These are phyloP conservation scores for Cairneyella variabilis DNA, from an alignment of 495 filamentous ascomycete genomes.

Conservation along the genomic window DNA sequence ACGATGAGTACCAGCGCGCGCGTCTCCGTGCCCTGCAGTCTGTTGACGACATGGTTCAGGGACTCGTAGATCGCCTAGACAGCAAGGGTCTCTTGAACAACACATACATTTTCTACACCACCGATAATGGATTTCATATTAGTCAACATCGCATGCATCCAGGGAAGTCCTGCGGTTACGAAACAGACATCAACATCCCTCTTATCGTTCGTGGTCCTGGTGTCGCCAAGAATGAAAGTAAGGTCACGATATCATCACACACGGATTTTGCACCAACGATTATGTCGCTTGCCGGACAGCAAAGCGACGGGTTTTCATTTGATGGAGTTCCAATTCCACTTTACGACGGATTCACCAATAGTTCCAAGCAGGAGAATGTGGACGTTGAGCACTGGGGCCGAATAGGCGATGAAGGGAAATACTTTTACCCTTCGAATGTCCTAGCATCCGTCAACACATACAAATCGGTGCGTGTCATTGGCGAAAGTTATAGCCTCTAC, in stretches of 20 bases:
- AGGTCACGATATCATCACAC: slow-evolving; percentile 59
- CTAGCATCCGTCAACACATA: no score
- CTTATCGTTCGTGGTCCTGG: slow-evolving; percentile 56
- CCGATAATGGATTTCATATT: slow-evolving; percentile 69
- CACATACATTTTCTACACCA: slow-evolving; percentile 65
- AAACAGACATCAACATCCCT: slow-evolving; percentile 66
- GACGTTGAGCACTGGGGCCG: slow-evolving; percentile 59
- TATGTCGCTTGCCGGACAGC: slow-evolving; percentile 44
- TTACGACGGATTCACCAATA: slow-evolving; percentile 5
- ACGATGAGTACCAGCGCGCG: slow-evolving; percentile 61
- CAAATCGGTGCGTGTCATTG: no score
- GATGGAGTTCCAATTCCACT: slow-evolving; percentile 52
- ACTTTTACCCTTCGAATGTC: no score
- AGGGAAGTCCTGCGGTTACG: slow-evolving; percentile 62
- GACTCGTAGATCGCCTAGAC: slow-evolving; percentile 45
- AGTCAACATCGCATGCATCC: slow-evolving; percentile 64
- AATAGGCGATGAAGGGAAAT: slow-evolving; percentile 42
- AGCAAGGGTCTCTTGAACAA: slow-evolving; percentile 50
- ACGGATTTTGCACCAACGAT: slow-evolving; percentile 64
- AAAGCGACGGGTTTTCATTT: slow-evolving; percentile 40
- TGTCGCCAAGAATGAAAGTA: slow-evolving; percentile 32
- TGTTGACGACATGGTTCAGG: slow-evolving; percentile 62
- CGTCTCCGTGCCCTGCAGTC: slow-evolving; percentile 59
- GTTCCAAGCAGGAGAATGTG: slow-evolving; percentile 47
- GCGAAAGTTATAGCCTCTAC: no score